Base-by-base conservation (phyloP, 495 filamentous ascomycete species). In the Neurospora sp. region DNA sequence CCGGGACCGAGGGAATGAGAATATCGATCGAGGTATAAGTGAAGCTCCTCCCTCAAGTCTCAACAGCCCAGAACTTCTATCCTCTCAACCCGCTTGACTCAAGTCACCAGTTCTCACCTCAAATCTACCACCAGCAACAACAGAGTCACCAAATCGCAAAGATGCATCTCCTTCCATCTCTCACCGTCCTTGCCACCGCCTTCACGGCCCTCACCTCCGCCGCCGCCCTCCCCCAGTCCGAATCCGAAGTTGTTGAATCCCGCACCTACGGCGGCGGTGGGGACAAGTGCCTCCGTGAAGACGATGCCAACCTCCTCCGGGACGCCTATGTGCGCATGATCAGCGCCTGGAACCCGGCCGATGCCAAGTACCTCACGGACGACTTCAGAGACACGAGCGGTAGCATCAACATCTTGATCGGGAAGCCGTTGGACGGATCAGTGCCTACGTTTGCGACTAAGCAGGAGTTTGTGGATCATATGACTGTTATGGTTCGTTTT, bases 361-460 rank as follows among this genome's bases (percentile, higher is more conserved):
- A 79, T 74, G 76, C 73, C 62, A 72, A 76, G 62, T 79, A 75
- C 72, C 66, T 78, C 8, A 40, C 76, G 27, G 46, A 75, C 5
- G 38, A 70, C 37, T 80, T 82, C 54, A n/a, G 18, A 54, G 80
- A 81, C 71, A 39, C 31, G 4, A 78, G 76, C 16, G 79, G 80
- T 75, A 76, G 73, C 74, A 82, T 82, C 78, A 81, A 81, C 72
- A 75, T 71, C 39, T 69, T 82, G 4, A 74, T 76, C 11, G 74
- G 75, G 11, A 70, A 75, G 20, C 77, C 79, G 1, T 70, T 79
- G 1, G 80, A 79, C n/a, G 54, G 54, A 18, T 31, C 23, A 1
- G 16, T 2, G 16, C 35, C 69, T 48, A 82, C 78, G 23, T 82
- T 82, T 72, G 76, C 79, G 5, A 74, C 5, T 46, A 80, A 78